Conservation (phyloP, 805 yeast species). For the Sugiyamaella valdiviana region DNA sequence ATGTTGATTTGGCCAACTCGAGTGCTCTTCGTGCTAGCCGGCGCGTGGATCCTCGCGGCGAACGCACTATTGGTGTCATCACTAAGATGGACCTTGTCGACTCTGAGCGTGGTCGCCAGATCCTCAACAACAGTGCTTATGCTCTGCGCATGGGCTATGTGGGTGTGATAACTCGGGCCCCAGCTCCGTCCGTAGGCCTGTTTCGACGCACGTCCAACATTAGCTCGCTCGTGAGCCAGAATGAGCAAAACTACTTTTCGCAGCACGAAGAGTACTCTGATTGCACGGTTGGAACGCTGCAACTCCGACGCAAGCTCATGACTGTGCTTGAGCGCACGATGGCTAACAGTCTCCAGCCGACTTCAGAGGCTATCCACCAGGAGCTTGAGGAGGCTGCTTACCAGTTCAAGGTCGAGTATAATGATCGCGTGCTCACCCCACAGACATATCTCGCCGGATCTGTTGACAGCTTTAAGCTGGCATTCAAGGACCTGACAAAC, state of each 20-base stretch:
- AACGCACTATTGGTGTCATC: conserved; percentile 92
- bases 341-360: conserved; percentile 84
- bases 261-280: conserved; percentile 57
- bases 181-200: conserved; percentile 37
- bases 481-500: conserved; percentile 80
- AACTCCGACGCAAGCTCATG: conserved; percentile 73
- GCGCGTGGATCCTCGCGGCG: conserved; percentile 85
- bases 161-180: conserved; percentile 90
- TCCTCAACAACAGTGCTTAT: conserved; percentile 71
- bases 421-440: conserved; percentile 89
- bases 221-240: conserved; percentile 38
- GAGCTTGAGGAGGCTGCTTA: conserved; percentile 92
- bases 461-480: conserved; percentile 76
- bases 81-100: conserved; percentile 90
- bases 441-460: conserved; percentile 91
- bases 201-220: conserved; percentile 53
- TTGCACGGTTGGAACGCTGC: conserved; percentile 69
- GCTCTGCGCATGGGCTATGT: conserved; percentile 96
- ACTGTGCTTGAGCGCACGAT: conserved; percentile 82
- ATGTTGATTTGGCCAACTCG: conserved; percentile 95
- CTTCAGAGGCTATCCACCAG: conserved; percentile 74
- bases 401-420: conserved; percentile 91
- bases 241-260: conserved; percentile 57
- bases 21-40: conserved; percentile 90
- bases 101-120: conserved; percentile 60